Conservation (phyloP, 2,329 filamentous ascomycete species). For the Exophiala phaeomuriformis region DNA sequence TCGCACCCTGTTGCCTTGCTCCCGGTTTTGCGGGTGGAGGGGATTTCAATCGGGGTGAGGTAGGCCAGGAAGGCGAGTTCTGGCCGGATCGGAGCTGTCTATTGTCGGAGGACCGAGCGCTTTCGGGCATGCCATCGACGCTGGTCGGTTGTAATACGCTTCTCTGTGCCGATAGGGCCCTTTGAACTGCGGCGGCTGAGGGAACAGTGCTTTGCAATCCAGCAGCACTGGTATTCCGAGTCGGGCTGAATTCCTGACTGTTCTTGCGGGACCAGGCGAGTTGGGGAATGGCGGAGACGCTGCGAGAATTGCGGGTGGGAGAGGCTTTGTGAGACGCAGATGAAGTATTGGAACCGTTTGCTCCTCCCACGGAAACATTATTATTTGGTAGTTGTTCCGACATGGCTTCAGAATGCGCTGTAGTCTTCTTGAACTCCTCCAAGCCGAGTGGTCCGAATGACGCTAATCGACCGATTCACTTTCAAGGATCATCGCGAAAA, state of each 20-base stretch:
- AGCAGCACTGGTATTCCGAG: conserved; percentile 40
- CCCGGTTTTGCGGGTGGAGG: conserved; percentile 55
- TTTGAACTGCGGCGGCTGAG: conserved; percentile 56
- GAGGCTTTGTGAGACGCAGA: conserved; percentile 17
- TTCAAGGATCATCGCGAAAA: conserved; percentile 16
- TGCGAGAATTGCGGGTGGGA: conserved; percentile 20
- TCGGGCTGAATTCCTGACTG: conserved; percentile 60
- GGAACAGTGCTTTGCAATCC: conserved; percentile 43
- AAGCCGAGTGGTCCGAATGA: conserved; percentile 4
- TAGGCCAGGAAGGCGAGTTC: conserved; percentile 62
- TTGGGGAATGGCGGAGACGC: conserved; percentile 27
- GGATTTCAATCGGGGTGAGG: conserved; percentile 69
- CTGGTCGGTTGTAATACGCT: conserved; percentile 57
- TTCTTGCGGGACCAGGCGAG: conserved; percentile 56
- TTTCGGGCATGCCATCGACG: conserved; percentile 56
- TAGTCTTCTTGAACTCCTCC: conserved; percentile 9
- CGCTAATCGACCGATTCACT: conserved; percentile 9
- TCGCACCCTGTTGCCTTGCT: conserved; percentile 31
- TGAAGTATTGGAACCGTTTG: conserved; percentile 4
- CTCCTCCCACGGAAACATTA: conserved; percentile 6
- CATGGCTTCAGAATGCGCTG: conserved; percentile 5
- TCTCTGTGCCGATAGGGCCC: conserved; percentile 60
- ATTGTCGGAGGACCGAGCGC: conserved; percentile 64
- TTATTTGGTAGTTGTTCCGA: conserved; percentile 11
- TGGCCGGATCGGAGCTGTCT: conserved; percentile 42